Evolutionary conservation across 108 stramenopile genomes (phyloP), one percentile per base, ranked within the genome.

Genomic region (Fragilaria radians): DNA sequence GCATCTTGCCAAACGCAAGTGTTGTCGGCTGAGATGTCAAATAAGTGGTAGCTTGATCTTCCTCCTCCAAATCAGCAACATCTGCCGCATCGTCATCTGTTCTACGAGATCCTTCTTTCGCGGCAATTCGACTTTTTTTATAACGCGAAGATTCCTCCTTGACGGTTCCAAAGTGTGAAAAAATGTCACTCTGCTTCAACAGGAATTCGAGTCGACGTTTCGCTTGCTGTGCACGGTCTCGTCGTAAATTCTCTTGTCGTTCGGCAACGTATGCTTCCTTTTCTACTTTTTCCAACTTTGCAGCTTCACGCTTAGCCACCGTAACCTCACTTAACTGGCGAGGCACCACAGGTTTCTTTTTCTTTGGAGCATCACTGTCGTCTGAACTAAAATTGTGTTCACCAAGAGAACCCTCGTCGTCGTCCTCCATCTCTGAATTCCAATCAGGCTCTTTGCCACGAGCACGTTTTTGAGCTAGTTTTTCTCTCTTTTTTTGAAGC

Each of bases 181-280:
- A 99, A 46, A 99, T 91, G 66, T 97, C 96, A 46, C 85, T 86
- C 72, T 99, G 97, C 59, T 92, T 83, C 61, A 97, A 67, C 23
- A 98, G 88, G 66, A 89, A 99, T 54, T 96, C 84, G 24, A 99
- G 74, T n/a, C 95, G 79, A 30, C 77, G 65, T 67, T 94, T 86
- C 2, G 94, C 93, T 59, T 90, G 90, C 3, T 58, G 65, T 18
- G 87, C 85, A 24, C 78, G 70, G 52, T 88, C 85, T 45, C 67
- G 66, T 5, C 83, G 68, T 18, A 94, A 71, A 73, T 85, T 85
- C 26, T 78, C 75, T 55, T 88, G 87, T 42, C 81, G 74, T 51
- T 66, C 66, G 14, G 71, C 71, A 32, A 88, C 80, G 59, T 89
- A 81, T 34, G 52, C 32, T 59, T 89, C 87, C 70, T 89, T 92